Evolutionary conservation across 2,329 filamentous ascomycete species (phyloP).

Genomic region (Aspergillus pseudoviridinutans): DNA sequence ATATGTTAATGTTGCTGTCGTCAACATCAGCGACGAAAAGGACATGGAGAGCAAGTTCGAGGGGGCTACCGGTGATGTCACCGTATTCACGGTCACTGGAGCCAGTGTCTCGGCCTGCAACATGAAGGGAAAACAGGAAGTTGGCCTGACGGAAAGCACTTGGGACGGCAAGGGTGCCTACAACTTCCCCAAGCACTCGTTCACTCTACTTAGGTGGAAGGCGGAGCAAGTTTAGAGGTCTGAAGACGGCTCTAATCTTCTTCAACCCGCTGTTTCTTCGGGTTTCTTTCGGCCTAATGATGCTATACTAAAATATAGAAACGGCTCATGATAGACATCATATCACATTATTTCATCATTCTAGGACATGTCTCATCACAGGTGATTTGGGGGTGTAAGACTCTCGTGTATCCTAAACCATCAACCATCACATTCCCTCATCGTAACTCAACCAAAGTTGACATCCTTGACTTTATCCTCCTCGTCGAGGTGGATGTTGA

Average conservation of each 20-base stretch:
- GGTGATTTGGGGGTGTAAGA: not conserved
- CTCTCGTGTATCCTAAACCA: not conserved
- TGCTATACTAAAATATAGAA: not conserved
- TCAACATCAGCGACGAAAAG: conserved; percentile 64
- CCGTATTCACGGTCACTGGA: conserved; percentile 62
- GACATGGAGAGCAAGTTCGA: conserved; percentile 58
- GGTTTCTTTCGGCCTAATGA: not conserved
- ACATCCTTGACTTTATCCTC: conserved; percentile 44
- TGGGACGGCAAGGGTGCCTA: conserved; percentile 63
- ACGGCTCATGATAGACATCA: not conserved
- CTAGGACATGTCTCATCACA: not conserved
- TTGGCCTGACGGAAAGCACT: conserved; percentile 55
- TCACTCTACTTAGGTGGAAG: conserved; percentile 63
- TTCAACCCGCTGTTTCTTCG: not conserved
- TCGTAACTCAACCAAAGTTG: conserved; percentile 32
- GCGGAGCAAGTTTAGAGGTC: conserved; percentile 11
- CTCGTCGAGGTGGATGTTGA: conserved; percentile 44
- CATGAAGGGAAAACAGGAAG: conserved; percentile 58
- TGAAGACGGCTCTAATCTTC: not conserved
- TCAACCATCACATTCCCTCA: not conserved
- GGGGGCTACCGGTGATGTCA: conserved; percentile 51
- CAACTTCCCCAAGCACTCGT: conserved; percentile 65
- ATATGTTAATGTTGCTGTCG: conserved; percentile 63
- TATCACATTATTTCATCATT: not conserved
- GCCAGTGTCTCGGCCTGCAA: conserved; percentile 57